Conservation (phyloP, 2,329 filamentous ascomycete species). For the Cladosporium austrohemisphaericum region DNA sequence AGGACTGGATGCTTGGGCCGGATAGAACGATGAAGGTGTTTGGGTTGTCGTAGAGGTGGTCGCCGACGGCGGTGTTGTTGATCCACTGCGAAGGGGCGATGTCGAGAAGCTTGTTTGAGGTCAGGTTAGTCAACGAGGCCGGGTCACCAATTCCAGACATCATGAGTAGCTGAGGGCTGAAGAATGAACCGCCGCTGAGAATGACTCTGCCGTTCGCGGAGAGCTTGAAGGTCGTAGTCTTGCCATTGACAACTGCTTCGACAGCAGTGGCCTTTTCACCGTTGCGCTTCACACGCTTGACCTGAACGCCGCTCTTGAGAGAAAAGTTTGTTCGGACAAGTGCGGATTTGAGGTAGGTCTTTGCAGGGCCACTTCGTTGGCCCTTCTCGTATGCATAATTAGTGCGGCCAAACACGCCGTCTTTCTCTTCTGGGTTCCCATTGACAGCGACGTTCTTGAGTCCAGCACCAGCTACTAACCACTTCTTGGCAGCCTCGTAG, state of each 20-base stretch:
- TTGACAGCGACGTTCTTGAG: conserved; percentile 49
- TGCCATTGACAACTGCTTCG: conserved; percentile 38
- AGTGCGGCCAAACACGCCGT: conserved; percentile 48
- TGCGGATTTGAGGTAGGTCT: conserved; percentile 50
- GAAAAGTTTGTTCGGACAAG: conserved; percentile 42
- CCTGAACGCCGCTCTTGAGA: conserved; percentile 43
- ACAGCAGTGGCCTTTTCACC: conserved; percentile 43
- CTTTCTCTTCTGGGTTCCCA: conserved; percentile 44
- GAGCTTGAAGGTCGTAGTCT: conserved; percentile 30
- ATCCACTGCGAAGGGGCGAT: conserved; percentile 44
- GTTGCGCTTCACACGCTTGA: conserved; percentile 44
- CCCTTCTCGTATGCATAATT: conserved; percentile 49
- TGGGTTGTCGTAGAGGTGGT: conserved; percentile 51
- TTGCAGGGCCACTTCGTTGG: conserved; percentile 48
- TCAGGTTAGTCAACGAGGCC: conserved; percentile 34
- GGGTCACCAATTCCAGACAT: conserved; percentile 51
- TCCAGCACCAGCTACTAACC: conserved; percentile 49
- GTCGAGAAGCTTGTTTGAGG: conserved; percentile 35
- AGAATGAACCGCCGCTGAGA: conserved; percentile 54
- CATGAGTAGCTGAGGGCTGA: conserved; percentile 57
- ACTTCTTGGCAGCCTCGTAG: conserved; percentile 46
- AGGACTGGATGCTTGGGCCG: conserved; percentile 50
- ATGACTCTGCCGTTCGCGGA: conserved; percentile 44
- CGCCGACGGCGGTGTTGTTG: conserved; percentile 48
- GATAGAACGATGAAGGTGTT: conserved; percentile 47